Evolutionary conservation across 257 asterid species (phyloP).

Genomic region (Nicotiana sylvestris): DNA sequence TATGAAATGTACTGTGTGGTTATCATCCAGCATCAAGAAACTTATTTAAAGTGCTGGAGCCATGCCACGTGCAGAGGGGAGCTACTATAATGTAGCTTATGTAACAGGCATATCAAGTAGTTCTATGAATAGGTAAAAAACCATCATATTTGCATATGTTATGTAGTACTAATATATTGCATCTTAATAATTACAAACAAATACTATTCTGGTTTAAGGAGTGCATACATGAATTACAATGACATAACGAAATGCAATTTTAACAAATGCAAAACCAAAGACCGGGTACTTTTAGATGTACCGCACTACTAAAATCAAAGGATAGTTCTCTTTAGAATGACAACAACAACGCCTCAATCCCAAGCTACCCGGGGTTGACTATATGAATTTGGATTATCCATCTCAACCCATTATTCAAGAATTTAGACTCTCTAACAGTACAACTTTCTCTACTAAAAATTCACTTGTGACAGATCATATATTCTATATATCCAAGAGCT

Average conservation of each 20-base stretch:
- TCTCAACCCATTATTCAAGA: background rate
- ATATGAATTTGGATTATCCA: background rate
- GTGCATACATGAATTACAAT: background rate
- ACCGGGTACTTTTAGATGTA: background rate
- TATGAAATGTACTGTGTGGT: background rate
- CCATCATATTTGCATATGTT: background rate
- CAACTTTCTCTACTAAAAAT: background rate
- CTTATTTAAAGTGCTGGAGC: slow-evolving; percentile 7
- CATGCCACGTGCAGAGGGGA: background rate
- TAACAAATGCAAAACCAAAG: background rate
- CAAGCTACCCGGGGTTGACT: background rate
- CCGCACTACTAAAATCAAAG: background rate
- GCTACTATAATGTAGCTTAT: background rate
- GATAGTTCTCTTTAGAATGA: background rate
- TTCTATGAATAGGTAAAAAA: background rate
- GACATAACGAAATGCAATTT: background rate
- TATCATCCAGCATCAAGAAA: background rate
- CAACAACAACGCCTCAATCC: background rate
- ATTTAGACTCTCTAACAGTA: background rate
- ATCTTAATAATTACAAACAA: background rate
- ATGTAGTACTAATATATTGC: background rate
- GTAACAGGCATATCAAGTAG: background rate
- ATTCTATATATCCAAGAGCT: background rate
- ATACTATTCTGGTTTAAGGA: background rate
- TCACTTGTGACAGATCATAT: background rate